phyloP scores from a whole-genome alignment of 2,329 filamentous ascomycete species.

The Parafenestella ontariensis region DNA sequence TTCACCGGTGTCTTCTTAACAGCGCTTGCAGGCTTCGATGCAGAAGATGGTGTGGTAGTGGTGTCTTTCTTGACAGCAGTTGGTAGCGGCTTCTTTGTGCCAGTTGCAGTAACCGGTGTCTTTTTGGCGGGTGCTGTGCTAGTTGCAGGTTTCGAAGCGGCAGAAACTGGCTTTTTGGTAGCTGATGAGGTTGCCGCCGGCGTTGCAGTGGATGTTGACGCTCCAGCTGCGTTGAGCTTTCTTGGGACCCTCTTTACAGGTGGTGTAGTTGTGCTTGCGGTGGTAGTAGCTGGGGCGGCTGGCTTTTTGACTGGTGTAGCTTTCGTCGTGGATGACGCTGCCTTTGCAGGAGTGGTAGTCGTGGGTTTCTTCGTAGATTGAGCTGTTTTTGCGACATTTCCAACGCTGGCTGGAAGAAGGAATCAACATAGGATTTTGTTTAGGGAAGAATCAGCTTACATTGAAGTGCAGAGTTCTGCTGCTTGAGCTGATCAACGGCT shows the following conservation, averaged over 20 bases:
- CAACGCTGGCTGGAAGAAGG: slow-evolving; percentile 33
- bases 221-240: slow-evolving; percentile 19
- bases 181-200: slow-evolving; percentile 25
- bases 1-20: slow-evolving; percentile 15
- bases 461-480: slow-evolving; percentile 52
- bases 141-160: slow-evolving; percentile 30
- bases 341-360: slow-evolving; percentile 25
- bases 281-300: slow-evolving; percentile 5
- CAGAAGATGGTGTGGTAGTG: slow-evolving; percentile 13
- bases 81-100: slow-evolving; percentile 28
- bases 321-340: slow-evolving; percentile 22
- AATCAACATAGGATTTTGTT: slow-evolving; percentile 7
- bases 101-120: slow-evolving; percentile 21
- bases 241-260: slow-evolving; percentile 34
- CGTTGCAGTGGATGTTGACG: slow-evolving; percentile 12
- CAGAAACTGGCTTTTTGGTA: slow-evolving; percentile 26
- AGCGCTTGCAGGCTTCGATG: slow-evolving; percentile 18
- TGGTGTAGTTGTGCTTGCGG: slow-evolving; percentile 20
- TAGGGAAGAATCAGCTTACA: slow-evolving; percentile 34
- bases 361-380: slow-evolving; percentile 36
- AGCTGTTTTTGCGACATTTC: slow-evolving; percentile 37
- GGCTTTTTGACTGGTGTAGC: slow-evolving; percentile 24
- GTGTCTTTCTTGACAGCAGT: slow-evolving; percentile 9
- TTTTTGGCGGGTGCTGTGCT: slow-evolving; percentile 27
- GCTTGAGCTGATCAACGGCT: slow-evolving; percentile 49